Evolutionary conservation across 177 flowering plant genomes (phyloP).

Genomic region (Vitis hybrid): DNA sequence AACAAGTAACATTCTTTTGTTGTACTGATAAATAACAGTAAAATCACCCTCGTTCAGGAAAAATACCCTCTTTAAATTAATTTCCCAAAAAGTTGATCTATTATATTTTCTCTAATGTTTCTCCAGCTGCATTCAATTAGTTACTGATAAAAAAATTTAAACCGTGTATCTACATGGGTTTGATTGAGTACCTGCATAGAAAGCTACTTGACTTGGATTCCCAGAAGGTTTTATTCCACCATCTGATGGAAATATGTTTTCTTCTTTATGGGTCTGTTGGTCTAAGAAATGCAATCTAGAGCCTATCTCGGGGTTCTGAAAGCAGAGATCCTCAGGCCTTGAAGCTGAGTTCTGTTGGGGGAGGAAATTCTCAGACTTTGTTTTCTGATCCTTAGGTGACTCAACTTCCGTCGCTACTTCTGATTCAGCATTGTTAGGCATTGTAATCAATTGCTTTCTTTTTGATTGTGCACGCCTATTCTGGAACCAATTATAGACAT

Average conservation of each 20-base stretch:
- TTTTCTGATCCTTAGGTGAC: slow-evolving; percentile 63
- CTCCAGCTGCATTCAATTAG: no score
- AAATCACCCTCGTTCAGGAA: not conserved
- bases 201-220: no score
- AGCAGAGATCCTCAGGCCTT: slow-evolving; percentile 55
- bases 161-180: no score
- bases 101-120: no score
- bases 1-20: not conserved
- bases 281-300: slow-evolving; percentile 54
- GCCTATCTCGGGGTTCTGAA: slow-evolving; percentile 58
- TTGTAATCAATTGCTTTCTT: slow-evolving; percentile 38
- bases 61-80: not conserved
- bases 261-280: not conserved
- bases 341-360: slow-evolving; percentile 32
- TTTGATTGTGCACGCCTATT: slow-evolving; percentile 93
- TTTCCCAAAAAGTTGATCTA: not conserved
- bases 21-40: not conserved
- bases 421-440: slow-evolving; percentile 41
- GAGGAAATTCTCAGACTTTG: slow-evolving; percentile 48
- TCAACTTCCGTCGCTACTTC: slow-evolving; percentile 81
- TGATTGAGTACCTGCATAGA: no score
- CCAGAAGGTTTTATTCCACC: no score
- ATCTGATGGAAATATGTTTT: no score
- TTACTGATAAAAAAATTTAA: no score
- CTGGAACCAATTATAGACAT: slow-evolving; percentile 97